These are phyloP conservation scores for Camelina neglecta DNA, from an alignment of 345 rosid species.

Conservation along the genomic window DNA sequence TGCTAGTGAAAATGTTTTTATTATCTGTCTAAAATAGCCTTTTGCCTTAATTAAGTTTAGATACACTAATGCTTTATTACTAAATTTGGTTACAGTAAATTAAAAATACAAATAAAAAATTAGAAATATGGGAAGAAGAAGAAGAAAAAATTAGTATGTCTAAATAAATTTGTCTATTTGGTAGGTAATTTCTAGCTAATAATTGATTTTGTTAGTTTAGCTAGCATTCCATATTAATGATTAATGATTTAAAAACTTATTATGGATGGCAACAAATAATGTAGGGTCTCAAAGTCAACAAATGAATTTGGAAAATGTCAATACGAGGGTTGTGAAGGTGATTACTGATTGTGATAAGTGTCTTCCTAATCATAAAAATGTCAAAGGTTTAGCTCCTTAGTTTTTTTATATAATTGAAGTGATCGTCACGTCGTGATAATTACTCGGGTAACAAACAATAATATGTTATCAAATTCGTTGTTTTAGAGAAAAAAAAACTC, in stretches of 20 bases:
- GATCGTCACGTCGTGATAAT: constrained; percentile 44
- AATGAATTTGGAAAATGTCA: neutral
- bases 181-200: constrained; percentile 1
- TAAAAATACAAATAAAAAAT: neutral
- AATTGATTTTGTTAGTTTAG: constrained; percentile 9
- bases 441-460: neutral
- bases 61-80: neutral
- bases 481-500: neutral
- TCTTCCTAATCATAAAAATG: constrained; percentile 29
- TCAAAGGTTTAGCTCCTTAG: constrained; percentile 29
- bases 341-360: constrained; percentile 8
- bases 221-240: neutral
- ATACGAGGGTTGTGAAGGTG: constrained; percentile 1
- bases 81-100: neutral
- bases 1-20: neutral
- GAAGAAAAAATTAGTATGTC: neutral
- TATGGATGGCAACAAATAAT: neutral
- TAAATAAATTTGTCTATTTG: constrained; percentile 16
- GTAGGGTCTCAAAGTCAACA: constrained; percentile 34
- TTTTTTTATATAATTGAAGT: constrained; percentile 26
- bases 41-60: neutral
- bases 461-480: neutral
- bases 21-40: neutral
- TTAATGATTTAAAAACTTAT: too few relatives aligned
- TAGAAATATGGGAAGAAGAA: neutral